These are phyloP conservation scores for Phytophthora idaei DNA, from an alignment of 352 stramenopile genomes.

Conservation along the genomic window DNA sequence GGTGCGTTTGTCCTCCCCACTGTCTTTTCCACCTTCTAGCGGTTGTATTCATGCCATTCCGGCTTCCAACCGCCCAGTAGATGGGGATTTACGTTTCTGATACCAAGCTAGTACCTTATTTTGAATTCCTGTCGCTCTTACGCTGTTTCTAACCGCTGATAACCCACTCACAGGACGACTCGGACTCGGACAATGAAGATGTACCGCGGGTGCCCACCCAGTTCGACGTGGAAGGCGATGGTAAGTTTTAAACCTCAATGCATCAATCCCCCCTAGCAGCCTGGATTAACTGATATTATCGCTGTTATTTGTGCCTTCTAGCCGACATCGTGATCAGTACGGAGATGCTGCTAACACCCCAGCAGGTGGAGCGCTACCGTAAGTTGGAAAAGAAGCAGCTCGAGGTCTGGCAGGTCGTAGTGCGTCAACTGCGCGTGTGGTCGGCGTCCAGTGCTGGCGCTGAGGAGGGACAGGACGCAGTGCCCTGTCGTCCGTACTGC, in stretches of 20 bases:
- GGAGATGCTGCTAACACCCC: slow-evolving; percentile 61
- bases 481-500: slow-evolving; percentile 84
- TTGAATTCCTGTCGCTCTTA: not conserved
- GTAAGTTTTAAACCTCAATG: slow-evolving; percentile 35
- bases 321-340: slow-evolving; percentile 83
- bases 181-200: slow-evolving; percentile 64
- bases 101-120: no score
- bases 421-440: slow-evolving; percentile 88
- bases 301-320: slow-evolving; percentile 18
- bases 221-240: slow-evolving; percentile 82
- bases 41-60: not conserved
- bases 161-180: slow-evolving; percentile 47
- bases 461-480: slow-evolving; percentile 57
- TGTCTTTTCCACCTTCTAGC: not conserved
- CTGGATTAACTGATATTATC: not conserved
- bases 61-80: slow-evolving; percentile 5
- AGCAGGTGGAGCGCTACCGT: slow-evolving; percentile 71
- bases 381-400: slow-evolving; percentile 79
- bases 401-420: slow-evolving; percentile 89
- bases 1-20: slow-evolving; percentile 32
- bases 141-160: not conserved
- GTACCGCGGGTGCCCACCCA: slow-evolving; percentile 74
- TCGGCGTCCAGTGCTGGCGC: slow-evolving; percentile 73
- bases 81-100: no score
- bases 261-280: not conserved